These are phyloP conservation scores for Boletus rubescentipes DNA, from an alignment of 768 basidiomycete genomes.

Conservation along the genomic window DNA sequence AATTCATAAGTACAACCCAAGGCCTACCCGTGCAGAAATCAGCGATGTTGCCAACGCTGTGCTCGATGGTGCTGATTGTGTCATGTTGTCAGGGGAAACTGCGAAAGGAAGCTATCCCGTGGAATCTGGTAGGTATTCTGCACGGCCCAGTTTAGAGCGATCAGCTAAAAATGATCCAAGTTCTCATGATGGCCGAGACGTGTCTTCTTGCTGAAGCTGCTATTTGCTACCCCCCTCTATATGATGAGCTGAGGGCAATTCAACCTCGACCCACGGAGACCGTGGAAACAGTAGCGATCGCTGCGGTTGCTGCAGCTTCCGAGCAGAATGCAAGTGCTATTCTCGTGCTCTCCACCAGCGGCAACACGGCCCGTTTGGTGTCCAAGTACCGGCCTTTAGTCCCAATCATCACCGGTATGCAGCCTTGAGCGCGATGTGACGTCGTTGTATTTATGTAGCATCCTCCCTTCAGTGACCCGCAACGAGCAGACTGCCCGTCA, in stretches of 20 bases:
- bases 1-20: slow-evolving; percentile 82
- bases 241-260: slow-evolving; percentile 79
- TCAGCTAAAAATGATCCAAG: slow-evolving; percentile 38
- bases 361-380: slow-evolving; percentile 91
- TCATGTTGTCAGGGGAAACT: slow-evolving; percentile 99
- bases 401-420: slow-evolving; percentile 90
- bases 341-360: slow-evolving; percentile 93
- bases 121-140: slow-evolving; percentile 69
- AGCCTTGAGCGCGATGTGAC: not conserved
- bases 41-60: slow-evolving; percentile 99
- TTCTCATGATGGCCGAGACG: slow-evolving; percentile 99
- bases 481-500: slow-evolving; percentile 95
- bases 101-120: slow-evolving; percentile 97
- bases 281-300: slow-evolving; percentile 93
- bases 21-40: slow-evolving; percentile 97
- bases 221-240: slow-evolving; percentile 92
- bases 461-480: slow-evolving; percentile 69
- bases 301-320: slow-evolving; percentile 91
- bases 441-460: slow-evolving; percentile 4
- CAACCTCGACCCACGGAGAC: slow-evolving; percentile 90
- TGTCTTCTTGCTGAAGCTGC: slow-evolving; percentile 95
- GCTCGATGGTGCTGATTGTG: slow-evolving; percentile 97
- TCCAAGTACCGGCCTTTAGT: slow-evolving; percentile 94
- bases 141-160: not conserved
- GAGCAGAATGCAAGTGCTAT: slow-evolving; percentile 97